phyloP scores from a whole-genome alignment of 176 grass and related monocot genomes.

The Hyparrhenia diplandra region DNA sequence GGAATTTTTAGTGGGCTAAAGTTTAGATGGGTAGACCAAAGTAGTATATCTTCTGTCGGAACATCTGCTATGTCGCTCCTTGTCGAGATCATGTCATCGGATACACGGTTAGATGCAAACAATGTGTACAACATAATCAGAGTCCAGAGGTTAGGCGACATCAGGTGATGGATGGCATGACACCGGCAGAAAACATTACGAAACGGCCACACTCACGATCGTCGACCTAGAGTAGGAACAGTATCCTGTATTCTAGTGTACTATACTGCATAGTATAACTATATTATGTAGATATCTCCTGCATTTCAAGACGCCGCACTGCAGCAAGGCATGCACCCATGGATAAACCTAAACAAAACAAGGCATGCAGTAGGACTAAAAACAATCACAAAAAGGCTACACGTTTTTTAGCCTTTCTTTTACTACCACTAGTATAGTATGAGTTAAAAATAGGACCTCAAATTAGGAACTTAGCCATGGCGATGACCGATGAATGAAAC shows the following conservation, averaged over 20 bases:
- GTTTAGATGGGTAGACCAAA: no score
- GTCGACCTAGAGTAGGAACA: no score
- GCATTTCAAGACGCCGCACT: neutral
- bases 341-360: neutral
- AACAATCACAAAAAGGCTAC: neutral
- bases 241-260: no score
- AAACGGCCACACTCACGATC: no score
- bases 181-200: no score
- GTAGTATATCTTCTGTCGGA: no score
- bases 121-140: conserved; percentile 28
- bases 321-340: neutral
- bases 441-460: neutral
- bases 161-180: neutral
- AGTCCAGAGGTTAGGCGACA: no score
- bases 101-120: no score
- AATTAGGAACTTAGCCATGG: neutral
- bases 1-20: no score
- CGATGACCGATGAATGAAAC: neutral
- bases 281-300: neutral
- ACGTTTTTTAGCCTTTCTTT: neutral
- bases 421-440: neutral
- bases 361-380: neutral
- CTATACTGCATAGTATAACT: neutral
- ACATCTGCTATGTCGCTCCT: no score
- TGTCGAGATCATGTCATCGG: conserved; percentile 49